phyloP scores from a whole-genome alignment of 2,329 filamentous ascomycete genomes.

The Colletotrichum sidae region DNA sequence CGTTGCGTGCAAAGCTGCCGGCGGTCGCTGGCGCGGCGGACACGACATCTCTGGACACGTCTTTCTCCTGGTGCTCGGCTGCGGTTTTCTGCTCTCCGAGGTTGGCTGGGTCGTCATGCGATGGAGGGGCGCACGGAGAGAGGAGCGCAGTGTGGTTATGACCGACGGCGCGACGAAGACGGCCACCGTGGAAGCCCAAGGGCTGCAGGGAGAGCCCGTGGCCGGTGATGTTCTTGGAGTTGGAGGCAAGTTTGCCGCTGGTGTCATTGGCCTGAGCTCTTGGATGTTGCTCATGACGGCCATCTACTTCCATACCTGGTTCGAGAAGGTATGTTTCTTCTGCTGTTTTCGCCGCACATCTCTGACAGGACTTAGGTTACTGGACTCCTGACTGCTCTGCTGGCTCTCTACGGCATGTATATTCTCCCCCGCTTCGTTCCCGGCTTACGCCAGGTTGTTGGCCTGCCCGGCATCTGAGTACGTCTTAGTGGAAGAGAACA shows the following conservation, averaged over 20 bases:
- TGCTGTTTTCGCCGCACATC: not conserved
- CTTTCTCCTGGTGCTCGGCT: conserved; percentile 89
- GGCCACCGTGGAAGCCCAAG: conserved; percentile 60
- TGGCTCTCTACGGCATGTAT: conserved; percentile 63
- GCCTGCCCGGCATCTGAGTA: conserved; percentile 62
- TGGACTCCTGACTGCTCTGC: conserved; percentile 61
- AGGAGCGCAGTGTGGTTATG: conserved; percentile 76
- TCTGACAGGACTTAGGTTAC: conserved; percentile 58
- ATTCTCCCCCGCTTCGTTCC: conserved; percentile 64
- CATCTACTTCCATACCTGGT: conserved; percentile 98
- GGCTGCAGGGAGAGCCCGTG: conserved; percentile 15
- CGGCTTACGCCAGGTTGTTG: conserved; percentile 56
- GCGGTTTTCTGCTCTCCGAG: conserved; percentile 85
- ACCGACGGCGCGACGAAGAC: conserved; percentile 73
- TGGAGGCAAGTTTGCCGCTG: conserved; percentile 67
- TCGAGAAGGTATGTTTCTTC: conserved; percentile 80
- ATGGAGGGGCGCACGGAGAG: conserved; percentile 55
- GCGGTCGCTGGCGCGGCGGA: conserved; percentile 90
- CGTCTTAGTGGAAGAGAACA: too few species aligned
- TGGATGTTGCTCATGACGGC: conserved; percentile 99
- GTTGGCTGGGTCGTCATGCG: conserved; percentile 69
- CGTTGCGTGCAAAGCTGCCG: conserved; percentile 83
- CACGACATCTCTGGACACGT: conserved; percentile 97
- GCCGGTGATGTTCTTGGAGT: conserved; percentile 51
- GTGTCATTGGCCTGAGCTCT: conserved; percentile 77